Percentiles rank a stretch among this genome's conserved stretches.
phyloP scores from a whole-genome alignment of 176 grass and related monocot species.

The Phoenix dactylifera region DNA sequence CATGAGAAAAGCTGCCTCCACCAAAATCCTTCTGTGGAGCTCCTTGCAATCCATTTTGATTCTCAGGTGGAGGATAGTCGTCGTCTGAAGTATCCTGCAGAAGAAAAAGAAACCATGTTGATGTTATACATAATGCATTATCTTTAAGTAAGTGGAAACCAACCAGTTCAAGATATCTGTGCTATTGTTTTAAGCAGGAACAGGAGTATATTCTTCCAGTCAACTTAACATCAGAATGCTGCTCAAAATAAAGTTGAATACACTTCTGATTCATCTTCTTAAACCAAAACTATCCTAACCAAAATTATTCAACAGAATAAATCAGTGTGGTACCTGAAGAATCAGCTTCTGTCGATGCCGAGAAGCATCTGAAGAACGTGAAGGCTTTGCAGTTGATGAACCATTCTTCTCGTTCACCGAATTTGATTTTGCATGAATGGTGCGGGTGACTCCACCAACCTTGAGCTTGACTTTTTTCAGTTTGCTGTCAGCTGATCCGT shows the following conservation, averaged over 20 bases:
- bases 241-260: too few species aligned
- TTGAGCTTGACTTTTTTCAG: slow-evolving; percentile 60
- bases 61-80: slow-evolving; percentile 20
- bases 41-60: slow-evolving; percentile 20
- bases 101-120: neutral
- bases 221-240: too few species aligned
- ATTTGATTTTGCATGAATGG: slow-evolving; percentile 25
- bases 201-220: too few species aligned
- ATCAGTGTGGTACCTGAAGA: slow-evolving; percentile 17
- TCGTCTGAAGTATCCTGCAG: neutral
- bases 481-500: slow-evolving; percentile 25
- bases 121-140: too few species aligned
- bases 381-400: slow-evolving; percentile 27
- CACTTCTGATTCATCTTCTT: too few species aligned
- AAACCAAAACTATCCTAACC: too few species aligned
- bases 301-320: too few species aligned
- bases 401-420: slow-evolving; percentile 15
- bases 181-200: too few species aligned
- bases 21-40: slow-evolving; percentile 30
- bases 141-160: too few species aligned
- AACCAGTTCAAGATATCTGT: too few species aligned
- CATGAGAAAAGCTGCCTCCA: slow-evolving; percentile 20
- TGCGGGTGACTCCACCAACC: slow-evolving; percentile 41
- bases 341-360: slow-evolving; percentile 27
- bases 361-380: slow-evolving; percentile 22